phyloP scores from a whole-genome alignment of 2,329 filamentous ascomycete genomes.

The Paracoccidioides brasiliensis region DNA sequence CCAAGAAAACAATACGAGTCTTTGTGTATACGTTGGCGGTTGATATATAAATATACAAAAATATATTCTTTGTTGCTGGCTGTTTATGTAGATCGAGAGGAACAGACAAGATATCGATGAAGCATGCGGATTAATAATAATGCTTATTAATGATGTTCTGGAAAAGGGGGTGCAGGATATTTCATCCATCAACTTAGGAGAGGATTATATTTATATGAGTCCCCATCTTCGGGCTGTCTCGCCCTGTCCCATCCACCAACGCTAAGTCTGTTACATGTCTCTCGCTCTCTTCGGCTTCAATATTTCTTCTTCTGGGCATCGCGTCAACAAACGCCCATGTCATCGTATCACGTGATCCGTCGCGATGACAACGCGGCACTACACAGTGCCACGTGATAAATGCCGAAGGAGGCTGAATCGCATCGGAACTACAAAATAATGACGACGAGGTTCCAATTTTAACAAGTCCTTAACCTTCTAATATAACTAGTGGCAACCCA shows the following conservation, averaged over 20 bases:
- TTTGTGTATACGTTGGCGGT: background rate
- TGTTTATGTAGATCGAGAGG: background rate
- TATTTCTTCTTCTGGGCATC: background rate
- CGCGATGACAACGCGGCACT: background rate
- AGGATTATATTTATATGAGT: background rate
- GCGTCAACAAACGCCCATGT: constrained; percentile 17
- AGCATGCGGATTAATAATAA: background rate
- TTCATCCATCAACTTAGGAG: background rate
- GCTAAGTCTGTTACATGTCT: background rate
- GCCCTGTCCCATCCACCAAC: background rate
- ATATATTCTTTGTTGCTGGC: background rate
- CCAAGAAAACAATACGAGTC: background rate
- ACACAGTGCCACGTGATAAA: background rate
- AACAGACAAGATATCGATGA: background rate
- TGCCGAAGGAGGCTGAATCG: too few relatives aligned
- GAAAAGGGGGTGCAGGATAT: background rate
- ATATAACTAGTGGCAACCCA: too few relatives aligned
- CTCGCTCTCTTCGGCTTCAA: background rate
- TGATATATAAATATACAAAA: background rate
- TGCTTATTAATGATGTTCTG: background rate
- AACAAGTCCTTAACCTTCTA: too few relatives aligned
- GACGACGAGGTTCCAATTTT: too few relatives aligned
- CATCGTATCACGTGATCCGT: constrained; percentile 1
- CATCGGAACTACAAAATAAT: too few relatives aligned
- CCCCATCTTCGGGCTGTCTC: background rate